A percentile compares a stretch with the other conserved stretches of the same genome.
Conservation (phyloP, 352 stramenopile species). For the Pythium aristosporum region DNA sequence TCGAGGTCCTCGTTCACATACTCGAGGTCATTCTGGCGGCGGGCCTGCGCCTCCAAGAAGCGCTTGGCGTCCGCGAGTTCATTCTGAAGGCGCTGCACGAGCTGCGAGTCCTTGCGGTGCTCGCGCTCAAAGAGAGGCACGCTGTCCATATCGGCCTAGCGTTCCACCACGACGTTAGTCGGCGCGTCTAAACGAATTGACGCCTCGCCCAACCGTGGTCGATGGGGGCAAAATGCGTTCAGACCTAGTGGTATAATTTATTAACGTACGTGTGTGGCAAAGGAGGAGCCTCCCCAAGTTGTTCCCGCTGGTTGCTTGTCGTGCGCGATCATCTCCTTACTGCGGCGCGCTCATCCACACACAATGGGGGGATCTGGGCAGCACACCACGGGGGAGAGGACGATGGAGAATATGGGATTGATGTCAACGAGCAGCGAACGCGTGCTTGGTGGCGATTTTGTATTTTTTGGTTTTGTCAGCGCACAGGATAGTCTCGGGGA, state of each 20-base stretch:
- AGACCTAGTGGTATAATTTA: background rate
- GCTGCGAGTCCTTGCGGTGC: conserved; percentile 81
- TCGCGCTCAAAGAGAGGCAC: conserved; percentile 86
- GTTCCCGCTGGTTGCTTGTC: conserved; percentile 31
- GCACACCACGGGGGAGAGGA: conserved; percentile 15
- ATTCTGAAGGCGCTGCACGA: conserved; percentile 82
- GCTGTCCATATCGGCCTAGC: conserved; percentile 75
- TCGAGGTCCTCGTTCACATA: conserved; percentile 88
- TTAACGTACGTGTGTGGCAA: conserved; percentile 25
- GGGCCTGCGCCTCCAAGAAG: conserved; percentile 77
- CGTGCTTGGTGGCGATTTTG: background rate
- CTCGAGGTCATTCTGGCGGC: conserved; percentile 83
- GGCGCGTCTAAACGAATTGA: conserved; percentile 7
- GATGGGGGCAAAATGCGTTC: background rate
- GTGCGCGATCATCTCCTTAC: conserved; percentile 37
- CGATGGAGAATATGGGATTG: background rate
- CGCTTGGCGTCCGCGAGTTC: conserved; percentile 83
- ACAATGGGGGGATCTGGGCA: conserved; percentile 9
- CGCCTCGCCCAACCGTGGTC: background rate
- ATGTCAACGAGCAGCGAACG: background rate
- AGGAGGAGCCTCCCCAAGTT: conserved; percentile 31
- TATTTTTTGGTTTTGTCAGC: conserved; percentile 18
- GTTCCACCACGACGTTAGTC: background rate
- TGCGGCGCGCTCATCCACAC: conserved; percentile 29
- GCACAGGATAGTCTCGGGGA: conserved; percentile 1